Evolutionary conservation across 257 asterid genomes (phyloP).

Genomic region (Ilex asprella): DNA sequence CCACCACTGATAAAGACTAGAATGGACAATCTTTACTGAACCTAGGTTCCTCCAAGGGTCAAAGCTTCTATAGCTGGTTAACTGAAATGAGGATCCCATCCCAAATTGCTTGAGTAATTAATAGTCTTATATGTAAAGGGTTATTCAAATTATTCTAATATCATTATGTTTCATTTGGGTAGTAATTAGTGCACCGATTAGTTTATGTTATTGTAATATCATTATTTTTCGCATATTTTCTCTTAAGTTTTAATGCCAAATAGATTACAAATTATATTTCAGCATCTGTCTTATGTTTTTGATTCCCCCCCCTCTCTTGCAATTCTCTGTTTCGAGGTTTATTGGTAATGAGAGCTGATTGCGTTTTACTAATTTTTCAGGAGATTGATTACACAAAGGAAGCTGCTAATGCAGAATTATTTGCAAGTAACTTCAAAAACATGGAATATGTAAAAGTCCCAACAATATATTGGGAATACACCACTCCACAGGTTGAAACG

Average conservation of each 20-base stretch:
- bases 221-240: not conserved
- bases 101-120: too few species aligned
- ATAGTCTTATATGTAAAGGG: too few species aligned
- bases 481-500: slow-evolving; percentile 74
- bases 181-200: too few species aligned
- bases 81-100: too few species aligned
- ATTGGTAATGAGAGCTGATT: not conserved
- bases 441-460: slow-evolving; percentile 90
- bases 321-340: not conserved
- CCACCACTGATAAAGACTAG: too few species aligned
- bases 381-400: slow-evolving; percentile 87
- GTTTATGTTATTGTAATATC: not conserved
- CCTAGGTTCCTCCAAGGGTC: too few species aligned
- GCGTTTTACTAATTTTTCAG: slow-evolving; percentile 27
- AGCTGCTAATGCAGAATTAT: slow-evolving; percentile 76
- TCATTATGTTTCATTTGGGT: too few species aligned
- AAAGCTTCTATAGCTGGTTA: too few species aligned
- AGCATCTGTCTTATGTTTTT: not conserved
- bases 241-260: not conserved
- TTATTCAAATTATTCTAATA: too few species aligned
- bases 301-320: not conserved
- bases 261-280: too few species aligned
- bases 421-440: slow-evolving; percentile 67
- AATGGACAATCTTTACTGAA: too few species aligned
- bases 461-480: slow-evolving; percentile 72